Percentiles rank a stretch among this genome's conserved stretches.
These are phyloP conservation scores for Microsporum canis DNA, from an alignment of 2,329 filamentous ascomycete genomes.

Conservation along the genomic window DNA sequence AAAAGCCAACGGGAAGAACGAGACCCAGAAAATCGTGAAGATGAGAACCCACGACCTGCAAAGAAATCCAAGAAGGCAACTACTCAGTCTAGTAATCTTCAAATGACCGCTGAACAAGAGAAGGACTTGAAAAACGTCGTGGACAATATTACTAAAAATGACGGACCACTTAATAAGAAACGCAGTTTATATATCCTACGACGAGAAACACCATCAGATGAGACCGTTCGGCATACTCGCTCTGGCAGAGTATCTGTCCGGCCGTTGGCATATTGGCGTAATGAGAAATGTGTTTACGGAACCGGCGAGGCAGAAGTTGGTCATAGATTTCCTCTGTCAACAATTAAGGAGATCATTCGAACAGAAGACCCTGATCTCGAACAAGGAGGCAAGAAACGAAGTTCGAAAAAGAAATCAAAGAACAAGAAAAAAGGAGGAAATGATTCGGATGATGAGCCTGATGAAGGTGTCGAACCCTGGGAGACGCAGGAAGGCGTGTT, in stretches of 20 bases:
- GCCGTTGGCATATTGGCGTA: slow-evolving; percentile 76
- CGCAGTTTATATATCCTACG: slow-evolving; percentile 42
- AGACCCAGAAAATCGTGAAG: slow-evolving; percentile 12
- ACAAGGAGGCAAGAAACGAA: slow-evolving; percentile 24
- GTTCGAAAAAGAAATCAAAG: slow-evolving; percentile 28
- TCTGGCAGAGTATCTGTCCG: slow-evolving; percentile 68
- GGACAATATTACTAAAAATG: slow-evolving; percentile 33
- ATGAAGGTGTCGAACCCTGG: slow-evolving; percentile 33
- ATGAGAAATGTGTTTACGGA: slow-evolving; percentile 64
- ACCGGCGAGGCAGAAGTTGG: slow-evolving; percentile 47
- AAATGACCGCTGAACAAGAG: slow-evolving; percentile 22
- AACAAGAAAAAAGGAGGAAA: slow-evolving; percentile 28
- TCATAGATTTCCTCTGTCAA: slow-evolving; percentile 52
- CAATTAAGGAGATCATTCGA: slow-evolving; percentile 66
- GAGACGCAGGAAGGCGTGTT: slow-evolving; percentile 33
- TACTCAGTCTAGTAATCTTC: slow-evolving; percentile 18
- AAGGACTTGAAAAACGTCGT: slow-evolving; percentile 33
- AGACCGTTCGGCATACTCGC: slow-evolving; percentile 52
- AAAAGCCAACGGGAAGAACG: slow-evolving; percentile 16
- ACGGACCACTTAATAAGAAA: slow-evolving; percentile 34
- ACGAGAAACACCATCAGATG: slow-evolving; percentile 42
- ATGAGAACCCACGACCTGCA: slow-evolving; percentile 19
- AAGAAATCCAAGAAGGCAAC: slow-evolving; percentile 22
- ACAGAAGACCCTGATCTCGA: slow-evolving; percentile 49
- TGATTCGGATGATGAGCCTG: slow-evolving; percentile 30